Conservation (phyloP, 371 early-diverging fungal genomes). For the Parasitella parasitica region DNA sequence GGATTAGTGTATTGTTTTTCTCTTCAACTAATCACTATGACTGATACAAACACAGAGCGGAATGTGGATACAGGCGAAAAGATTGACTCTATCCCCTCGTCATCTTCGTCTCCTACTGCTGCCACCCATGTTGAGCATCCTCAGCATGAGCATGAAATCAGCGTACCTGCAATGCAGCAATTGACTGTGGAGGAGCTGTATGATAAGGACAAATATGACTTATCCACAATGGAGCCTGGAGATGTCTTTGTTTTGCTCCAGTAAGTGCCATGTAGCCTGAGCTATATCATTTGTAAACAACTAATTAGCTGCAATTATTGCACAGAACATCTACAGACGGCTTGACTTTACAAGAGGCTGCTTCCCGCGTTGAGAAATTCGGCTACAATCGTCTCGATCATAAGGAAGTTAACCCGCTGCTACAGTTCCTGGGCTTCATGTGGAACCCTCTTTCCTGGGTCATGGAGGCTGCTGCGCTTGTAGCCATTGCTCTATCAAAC, state of each 20-base stretch:
- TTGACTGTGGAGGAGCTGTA: slow-evolving; percentile 70
- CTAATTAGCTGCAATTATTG: no score
- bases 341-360: slow-evolving; percentile 54
- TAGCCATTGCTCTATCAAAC: slow-evolving; percentile 64
- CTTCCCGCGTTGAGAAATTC: slow-evolving; percentile 57
- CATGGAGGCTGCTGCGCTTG: slow-evolving; percentile 69
- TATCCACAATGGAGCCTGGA: slow-evolving; percentile 69
- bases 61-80: background rate
- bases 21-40: background rate
- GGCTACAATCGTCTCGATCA: slow-evolving; percentile 67
- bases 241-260: slow-evolving; percentile 66
- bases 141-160: background rate
- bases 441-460: slow-evolving; percentile 72
- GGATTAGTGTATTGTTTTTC: no score
- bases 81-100: background rate
- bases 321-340: slow-evolving; percentile 50
- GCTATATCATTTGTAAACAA: background rate
- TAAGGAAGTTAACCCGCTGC: slow-evolving; percentile 68
- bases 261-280: slow-evolving; percentile 21
- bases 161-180: slow-evolving; percentile 33
- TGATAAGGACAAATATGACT: slow-evolving; percentile 76
- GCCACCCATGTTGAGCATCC: background rate
- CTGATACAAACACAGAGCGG: background rate
- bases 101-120: background rate
- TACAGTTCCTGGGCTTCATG: slow-evolving; percentile 81